phyloP scores from a whole-genome alignment of 768 basidiomycete genomes.

The Pleurotus sapidus region DNA sequence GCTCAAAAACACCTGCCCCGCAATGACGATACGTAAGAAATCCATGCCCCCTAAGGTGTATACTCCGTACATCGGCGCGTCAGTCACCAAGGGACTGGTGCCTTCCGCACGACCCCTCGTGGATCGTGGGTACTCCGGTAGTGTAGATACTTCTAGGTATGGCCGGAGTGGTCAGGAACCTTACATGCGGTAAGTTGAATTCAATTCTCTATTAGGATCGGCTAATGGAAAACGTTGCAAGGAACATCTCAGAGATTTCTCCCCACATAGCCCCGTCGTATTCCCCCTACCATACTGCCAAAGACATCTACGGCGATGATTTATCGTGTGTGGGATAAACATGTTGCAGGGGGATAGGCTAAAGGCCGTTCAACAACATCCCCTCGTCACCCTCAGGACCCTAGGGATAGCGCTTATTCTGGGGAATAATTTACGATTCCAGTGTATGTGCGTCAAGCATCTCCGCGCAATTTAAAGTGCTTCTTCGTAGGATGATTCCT shows the following conservation, averaged over 20 bases:
- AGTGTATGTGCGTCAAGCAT: background rate
- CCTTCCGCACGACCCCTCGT: background rate
- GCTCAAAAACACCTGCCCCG: too few relatives aligned
- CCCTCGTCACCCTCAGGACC: background rate
- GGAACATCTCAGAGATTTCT: background rate
- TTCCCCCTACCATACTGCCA: too few relatives aligned
- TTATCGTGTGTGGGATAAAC: constrained; percentile 1
- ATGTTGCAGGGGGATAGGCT: background rate
- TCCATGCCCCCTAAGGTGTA: too few relatives aligned
- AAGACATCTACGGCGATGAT: background rate
- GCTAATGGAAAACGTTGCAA: background rate
- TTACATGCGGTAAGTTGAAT: background rate
- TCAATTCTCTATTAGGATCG: background rate
- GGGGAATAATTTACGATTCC: background rate
- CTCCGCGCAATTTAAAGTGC: background rate
- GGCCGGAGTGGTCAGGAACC: background rate
- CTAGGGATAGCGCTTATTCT: background rate
- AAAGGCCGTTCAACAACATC: background rate
- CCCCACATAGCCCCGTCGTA: too few relatives aligned
- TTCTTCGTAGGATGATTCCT: background rate
- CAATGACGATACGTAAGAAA: too few relatives aligned
- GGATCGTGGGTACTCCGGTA: background rate
- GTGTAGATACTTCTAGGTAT: background rate
- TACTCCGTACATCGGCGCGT: too few relatives aligned
- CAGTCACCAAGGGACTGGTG: too few relatives aligned